Percentiles rank a stretch among this genome's conserved stretches.
phyloP scores from a whole-genome alignment of 1,284 basidiomycete species.

The Rhodotorula sp. region DNA sequence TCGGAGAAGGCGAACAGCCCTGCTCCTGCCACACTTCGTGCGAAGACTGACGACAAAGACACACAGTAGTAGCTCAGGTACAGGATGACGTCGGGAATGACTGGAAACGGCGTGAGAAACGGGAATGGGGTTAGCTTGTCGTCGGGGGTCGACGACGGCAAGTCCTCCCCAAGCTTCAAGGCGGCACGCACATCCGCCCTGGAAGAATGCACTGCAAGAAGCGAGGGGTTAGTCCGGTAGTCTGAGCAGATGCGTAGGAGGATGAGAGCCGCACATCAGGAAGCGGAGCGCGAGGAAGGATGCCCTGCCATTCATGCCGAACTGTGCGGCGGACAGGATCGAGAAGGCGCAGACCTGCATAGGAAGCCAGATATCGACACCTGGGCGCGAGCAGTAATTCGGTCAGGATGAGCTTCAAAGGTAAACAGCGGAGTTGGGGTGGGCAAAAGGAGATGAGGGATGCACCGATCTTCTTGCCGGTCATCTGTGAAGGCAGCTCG shows the following conservation, averaged over 20 bases:
- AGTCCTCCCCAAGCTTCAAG: too few relatives aligned
- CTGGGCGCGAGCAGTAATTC: conserved; percentile 46
- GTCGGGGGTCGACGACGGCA: too few relatives aligned
- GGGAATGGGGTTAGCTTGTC: too few relatives aligned
- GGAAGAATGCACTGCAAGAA: conserved; percentile 45
- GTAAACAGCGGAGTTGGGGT: too few relatives aligned
- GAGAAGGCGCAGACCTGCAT: neutral
- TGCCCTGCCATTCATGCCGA: conserved; percentile 29
- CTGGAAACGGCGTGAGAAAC: neutral
- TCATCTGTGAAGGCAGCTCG: conserved; percentile 44
- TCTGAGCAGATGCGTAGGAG: too few relatives aligned
- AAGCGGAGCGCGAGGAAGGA: conserved; percentile 50
- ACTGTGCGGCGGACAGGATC: conserved; percentile 12
- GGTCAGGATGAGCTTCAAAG: too few relatives aligned
- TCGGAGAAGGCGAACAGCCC: too few relatives aligned
- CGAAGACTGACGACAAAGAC: neutral
- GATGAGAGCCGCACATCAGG: conserved; percentile 39
- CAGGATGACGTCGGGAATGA: neutral
- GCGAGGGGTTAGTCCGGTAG: too few relatives aligned
- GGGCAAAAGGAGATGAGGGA: too few relatives aligned
- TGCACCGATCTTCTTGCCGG: conserved; percentile 44
- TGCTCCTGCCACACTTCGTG: too few relatives aligned
- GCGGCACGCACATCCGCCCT: conserved; percentile 34
- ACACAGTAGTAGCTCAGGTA: neutral
- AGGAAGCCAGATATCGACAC: conserved; percentile 41